phyloP scores from a whole-genome alignment of 257 asterid genomes.

The Solanum neorickii region DNA sequence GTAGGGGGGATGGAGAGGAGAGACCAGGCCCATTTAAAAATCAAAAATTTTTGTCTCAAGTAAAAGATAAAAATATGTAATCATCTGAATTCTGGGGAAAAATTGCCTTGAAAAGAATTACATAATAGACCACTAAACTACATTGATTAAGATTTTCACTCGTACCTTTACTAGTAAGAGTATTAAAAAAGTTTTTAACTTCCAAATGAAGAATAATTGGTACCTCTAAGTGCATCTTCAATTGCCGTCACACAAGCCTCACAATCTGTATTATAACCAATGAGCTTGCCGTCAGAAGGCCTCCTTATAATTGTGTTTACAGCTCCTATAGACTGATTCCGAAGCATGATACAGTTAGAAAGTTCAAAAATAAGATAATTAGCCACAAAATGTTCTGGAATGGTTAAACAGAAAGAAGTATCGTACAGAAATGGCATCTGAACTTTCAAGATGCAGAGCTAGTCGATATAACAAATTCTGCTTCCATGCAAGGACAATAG shows the following conservation, averaged over 20 bases:
- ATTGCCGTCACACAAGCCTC: constrained; percentile 61
- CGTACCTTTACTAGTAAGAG: not conserved
- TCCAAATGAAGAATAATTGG: not conserved
- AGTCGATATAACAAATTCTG: not conserved
- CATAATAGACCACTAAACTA: not conserved
- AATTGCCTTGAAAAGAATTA: not conserved
- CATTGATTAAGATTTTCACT: not conserved
- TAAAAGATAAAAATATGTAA: not conserved
- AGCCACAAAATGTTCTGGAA: not conserved
- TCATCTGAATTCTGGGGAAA: not conserved
- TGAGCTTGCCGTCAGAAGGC: constrained; percentile 39
- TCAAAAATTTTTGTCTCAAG: not conserved
- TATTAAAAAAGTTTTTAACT: not conserved
- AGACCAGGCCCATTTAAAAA: not conserved
- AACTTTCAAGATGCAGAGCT: not conserved
- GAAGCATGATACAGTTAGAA: not conserved
- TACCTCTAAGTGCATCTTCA: constrained; percentile 57
- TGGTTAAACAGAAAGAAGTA: not conserved
- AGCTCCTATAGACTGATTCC: constrained; percentile 50
- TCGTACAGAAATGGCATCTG: not conserved
- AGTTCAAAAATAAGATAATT: not conserved
- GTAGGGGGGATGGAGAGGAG: not conserved
- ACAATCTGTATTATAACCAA: constrained; percentile 71
- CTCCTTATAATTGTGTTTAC: constrained; percentile 59
- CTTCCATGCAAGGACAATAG: not conserved